Evolutionary conservation across 352 stramenopile species (phyloP).

Genomic region (Phytophthora syringae): DNA sequence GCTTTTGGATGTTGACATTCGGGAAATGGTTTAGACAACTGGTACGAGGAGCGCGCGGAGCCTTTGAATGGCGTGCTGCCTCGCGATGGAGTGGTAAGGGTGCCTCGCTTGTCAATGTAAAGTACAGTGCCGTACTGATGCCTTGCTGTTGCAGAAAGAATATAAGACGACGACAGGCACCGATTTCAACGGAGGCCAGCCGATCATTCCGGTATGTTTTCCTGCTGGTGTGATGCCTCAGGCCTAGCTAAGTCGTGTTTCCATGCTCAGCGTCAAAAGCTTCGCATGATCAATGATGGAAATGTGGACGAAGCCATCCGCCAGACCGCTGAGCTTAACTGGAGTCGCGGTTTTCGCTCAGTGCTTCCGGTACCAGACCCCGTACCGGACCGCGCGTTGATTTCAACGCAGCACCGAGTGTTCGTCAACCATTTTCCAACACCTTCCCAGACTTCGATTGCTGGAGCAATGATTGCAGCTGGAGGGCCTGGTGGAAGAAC

Average conservation of each 20-base stretch:
- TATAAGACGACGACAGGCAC: conserved; percentile 61
- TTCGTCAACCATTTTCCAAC: conserved; percentile 59
- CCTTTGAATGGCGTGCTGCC: conserved; percentile 76
- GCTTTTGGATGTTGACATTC: neutral
- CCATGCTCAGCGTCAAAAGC: conserved; percentile 37
- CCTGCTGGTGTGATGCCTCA: neutral
- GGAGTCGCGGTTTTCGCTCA: conserved; percentile 59
- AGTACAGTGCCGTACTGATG: neutral
- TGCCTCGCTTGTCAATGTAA: neutral
- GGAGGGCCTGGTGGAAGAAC: conserved; percentile 50
- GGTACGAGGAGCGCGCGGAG: conserved; percentile 76
- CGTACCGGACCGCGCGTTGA: conserved; percentile 64
- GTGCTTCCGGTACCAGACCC: conserved; percentile 55
- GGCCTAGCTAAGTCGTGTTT: neutral
- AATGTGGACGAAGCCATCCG: conserved; percentile 66
- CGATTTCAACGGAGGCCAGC: conserved; percentile 56
- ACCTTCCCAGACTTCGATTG: conserved; percentile 14
- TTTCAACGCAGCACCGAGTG: conserved; percentile 66
- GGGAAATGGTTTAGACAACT: conserved; percentile 70
- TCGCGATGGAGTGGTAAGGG: conserved; percentile 56
- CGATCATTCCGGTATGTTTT: conserved; percentile 36
- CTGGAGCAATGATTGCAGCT: conserved; percentile 41
- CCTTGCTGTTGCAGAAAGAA: conserved; percentile 52
- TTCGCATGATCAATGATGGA: conserved; percentile 65
- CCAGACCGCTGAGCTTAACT: conserved; percentile 45